These are phyloP conservation scores for Zygoascus sp. DNA, from an alignment of 1,139 yeast genomes.

Conservation along the genomic window DNA sequence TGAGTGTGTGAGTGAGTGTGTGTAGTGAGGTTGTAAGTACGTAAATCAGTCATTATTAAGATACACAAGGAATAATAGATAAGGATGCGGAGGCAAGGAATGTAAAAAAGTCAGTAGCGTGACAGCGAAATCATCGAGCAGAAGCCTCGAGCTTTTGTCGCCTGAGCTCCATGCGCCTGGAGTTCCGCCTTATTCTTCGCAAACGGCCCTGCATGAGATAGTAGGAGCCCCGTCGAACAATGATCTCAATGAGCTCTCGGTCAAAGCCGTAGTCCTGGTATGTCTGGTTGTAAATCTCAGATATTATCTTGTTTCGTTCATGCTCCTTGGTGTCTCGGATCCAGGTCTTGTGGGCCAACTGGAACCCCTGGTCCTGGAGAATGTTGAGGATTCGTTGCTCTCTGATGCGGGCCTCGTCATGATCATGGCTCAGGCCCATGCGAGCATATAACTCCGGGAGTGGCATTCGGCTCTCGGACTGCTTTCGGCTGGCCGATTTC, in stretches of 20 bases:
- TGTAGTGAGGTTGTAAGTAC: neutral
- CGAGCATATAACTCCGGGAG: constrained; percentile 52
- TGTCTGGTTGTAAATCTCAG: constrained; percentile 47
- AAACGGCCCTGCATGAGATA: constrained; percentile 76
- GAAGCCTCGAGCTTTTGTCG: neutral
- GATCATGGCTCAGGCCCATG: constrained; percentile 48
- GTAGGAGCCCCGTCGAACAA: constrained; percentile 74
- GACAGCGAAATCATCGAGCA: neutral
- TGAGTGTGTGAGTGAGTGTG: no score
- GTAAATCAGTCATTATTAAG: constrained; percentile 1
- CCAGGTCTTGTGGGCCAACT: constrained; percentile 76
- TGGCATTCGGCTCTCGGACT: constrained; percentile 54
- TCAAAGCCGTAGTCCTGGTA: constrained; percentile 48
- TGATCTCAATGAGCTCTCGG: constrained; percentile 55
- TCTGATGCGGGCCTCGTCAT: constrained; percentile 52
- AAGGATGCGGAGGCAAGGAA: neutral
- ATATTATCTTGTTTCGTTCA: constrained; percentile 49
- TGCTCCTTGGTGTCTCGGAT: constrained; percentile 62
- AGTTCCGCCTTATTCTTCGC: constrained; percentile 55
- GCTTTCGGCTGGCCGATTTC: constrained; percentile 24
- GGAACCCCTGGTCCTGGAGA: constrained; percentile 58
- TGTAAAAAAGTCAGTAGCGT: neutral
- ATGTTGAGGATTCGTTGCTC: constrained; percentile 59
- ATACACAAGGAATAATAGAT: neutral
- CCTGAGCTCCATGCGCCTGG: constrained; percentile 10